Evolutionary conservation across 169 alveolate species (phyloP), one percentile per base, ranked within the genome.

Genomic region (Fabrea salina): DNA sequence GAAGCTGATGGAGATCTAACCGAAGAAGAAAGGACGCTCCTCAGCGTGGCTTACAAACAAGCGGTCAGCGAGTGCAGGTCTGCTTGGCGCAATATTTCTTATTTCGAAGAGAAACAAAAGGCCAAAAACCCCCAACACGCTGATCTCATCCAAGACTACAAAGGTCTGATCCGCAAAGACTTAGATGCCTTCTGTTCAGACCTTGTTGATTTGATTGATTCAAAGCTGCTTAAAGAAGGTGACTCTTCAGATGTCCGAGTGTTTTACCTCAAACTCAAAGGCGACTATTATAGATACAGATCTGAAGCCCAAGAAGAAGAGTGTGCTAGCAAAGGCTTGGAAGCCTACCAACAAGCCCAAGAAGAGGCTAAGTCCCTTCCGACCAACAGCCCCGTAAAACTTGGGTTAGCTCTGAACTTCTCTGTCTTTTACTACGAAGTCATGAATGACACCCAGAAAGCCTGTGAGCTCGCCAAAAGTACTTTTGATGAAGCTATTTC

Each of bases 401-500:
- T 98, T 59, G 99, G 99, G 4, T 89, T 98, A 70, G 99, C 99
- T 4, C 92, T 98, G 79, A 98, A 98, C 95, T 97, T 95, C 95
- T 97, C 99, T 16, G 99, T 98, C 59, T 98, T 98, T 96, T 97
- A 96, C 92, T 98, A 98, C 87, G 99, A 98, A 91, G 98, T 98
- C 43, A 92, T 97, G 90, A 95, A 95, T 82, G 97, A 96, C 82
- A 99, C 99, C n/a, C 97, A 95, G 74, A 98, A 97, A 92, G 99
- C 99, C 58, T 97, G 99, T 89, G 97, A 96, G 70, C 92, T 98
- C 97, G 99, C 99, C 37, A 96, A 96, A 80, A 94, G 91, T 53
- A 98, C 99, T 32, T 97, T 97, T 82, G 99, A 97, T 81, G 98
- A 95, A 72, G 99, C 99, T 70, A 95, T 97, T 59, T 95, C 98